phyloP scores from a whole-genome alignment of 202 grass and related monocot species.

The Setaria italica region DNA sequence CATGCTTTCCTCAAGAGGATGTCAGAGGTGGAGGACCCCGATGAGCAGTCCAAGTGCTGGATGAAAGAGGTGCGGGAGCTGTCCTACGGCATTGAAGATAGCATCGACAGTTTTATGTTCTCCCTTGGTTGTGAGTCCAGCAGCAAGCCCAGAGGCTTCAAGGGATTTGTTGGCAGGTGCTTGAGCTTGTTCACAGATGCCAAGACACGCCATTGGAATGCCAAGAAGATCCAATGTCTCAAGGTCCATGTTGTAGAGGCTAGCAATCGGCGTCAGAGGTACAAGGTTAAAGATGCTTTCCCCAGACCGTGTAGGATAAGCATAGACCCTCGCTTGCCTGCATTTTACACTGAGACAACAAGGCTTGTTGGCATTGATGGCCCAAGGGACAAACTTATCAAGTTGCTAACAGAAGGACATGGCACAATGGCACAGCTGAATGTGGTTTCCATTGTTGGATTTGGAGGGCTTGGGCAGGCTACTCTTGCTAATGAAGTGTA shows the following conservation, averaged over 20 bases:
- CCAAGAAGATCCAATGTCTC: constrained; percentile 9
- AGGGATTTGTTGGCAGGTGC: constrained; percentile 1
- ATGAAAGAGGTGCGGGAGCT: constrained; percentile 39
- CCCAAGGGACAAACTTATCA: constrained; percentile 40
- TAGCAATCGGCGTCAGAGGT: constrained; percentile 36
- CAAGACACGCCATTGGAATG: not conserved
- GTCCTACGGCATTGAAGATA: constrained; percentile 30
- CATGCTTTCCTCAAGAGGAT: constrained; percentile 1
- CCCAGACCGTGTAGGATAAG: constrained; percentile 5
- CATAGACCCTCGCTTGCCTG: constrained; percentile 40
- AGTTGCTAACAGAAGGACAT: constrained; percentile 34
- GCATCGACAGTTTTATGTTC: not conserved
- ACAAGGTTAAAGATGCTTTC: constrained; percentile 38
- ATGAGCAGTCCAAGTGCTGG: constrained; percentile 7
- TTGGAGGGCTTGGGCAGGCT: constrained; percentile 46
- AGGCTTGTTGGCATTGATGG: constrained; percentile 38
- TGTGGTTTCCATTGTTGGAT: constrained; percentile 42
- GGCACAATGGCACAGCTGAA: constrained; percentile 18
- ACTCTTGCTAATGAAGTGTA: constrained; percentile 44
- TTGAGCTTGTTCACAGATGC: not conserved
- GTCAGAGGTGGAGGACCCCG: constrained; percentile 13
- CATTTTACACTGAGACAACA: constrained; percentile 31
- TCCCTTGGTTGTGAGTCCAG: not conserved
- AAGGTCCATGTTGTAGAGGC: not conserved
- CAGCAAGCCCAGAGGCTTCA: constrained; percentile 14